phyloP scores from a whole-genome alignment of 2,329 filamentous ascomycete genomes.

The Lecanosticta acicola region DNA sequence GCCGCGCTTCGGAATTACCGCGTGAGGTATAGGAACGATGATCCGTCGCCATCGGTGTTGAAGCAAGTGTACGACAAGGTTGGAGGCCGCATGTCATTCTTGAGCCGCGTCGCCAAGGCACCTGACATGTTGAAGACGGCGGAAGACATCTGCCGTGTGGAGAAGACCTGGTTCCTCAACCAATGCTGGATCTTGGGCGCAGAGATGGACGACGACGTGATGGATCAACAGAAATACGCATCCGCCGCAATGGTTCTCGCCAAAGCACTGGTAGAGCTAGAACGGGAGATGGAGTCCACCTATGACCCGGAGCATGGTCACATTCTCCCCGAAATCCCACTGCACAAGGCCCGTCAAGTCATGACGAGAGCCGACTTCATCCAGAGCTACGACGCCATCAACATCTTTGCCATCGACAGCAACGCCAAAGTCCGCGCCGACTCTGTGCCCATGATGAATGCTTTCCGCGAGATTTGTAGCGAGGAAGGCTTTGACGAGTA shows the following conservation, averaged over 20 bases:
- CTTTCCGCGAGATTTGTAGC: slow-evolving; percentile 77
- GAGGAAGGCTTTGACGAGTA: slow-evolving; percentile 74
- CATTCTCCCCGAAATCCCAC: slow-evolving; percentile 70
- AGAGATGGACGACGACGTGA: slow-evolving; percentile 92
- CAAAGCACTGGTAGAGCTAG: slow-evolving; percentile 79
- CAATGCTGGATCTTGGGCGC: slow-evolving; percentile 70
- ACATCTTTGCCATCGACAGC: slow-evolving; percentile 91
- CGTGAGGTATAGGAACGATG: slow-evolving; percentile 66
- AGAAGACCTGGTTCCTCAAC: slow-evolving; percentile 75
- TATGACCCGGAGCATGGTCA: slow-evolving; percentile 66
- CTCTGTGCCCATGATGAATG: slow-evolving; percentile 91
- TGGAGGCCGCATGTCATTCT: slow-evolving; percentile 79
- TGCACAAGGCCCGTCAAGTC: slow-evolving; percentile 80
- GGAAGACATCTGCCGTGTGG: slow-evolving; percentile 61
- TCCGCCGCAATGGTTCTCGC: slow-evolving; percentile 92
- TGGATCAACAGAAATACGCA: slow-evolving; percentile 95
- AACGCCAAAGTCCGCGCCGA: slow-evolving; percentile 83
- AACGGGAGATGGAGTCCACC: slow-evolving; percentile 55
- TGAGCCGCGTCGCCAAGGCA: slow-evolving; percentile 86
- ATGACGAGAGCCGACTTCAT: slow-evolving; percentile 98
- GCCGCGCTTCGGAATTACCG: slow-evolving; percentile 73
- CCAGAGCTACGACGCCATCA: slow-evolving; percentile 80
- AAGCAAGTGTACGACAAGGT: slow-evolving; percentile 79
- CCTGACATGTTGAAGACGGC: slow-evolving; percentile 74
- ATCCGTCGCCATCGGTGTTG: slow-evolving; percentile 49